Evolutionary conservation across 1,284 basidiomycete species (phyloP), one percentile per base, ranked within the genome.

Genomic region (Microbotryum silenes-acaulis): DNA sequence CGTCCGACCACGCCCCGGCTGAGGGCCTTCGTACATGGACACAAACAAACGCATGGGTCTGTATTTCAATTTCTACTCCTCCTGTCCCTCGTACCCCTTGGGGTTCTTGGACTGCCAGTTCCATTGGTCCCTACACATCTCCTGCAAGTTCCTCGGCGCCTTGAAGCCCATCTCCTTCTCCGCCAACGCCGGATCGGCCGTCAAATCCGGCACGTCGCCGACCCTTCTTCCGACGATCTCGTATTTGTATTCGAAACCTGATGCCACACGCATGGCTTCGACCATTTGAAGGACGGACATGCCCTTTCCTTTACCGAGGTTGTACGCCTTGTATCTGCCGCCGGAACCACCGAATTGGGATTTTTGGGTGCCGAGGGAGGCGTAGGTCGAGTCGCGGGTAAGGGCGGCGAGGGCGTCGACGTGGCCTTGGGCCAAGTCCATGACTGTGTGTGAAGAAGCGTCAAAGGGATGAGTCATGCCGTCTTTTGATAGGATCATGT

Each of bases 141-240:
- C 85, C 68, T 91, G 86, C 57, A 97, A 81, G 71, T 85, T 81
- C 71, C 85, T 81, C 47, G 82, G 81, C 20, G 94, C 94, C 69
- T 85, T 84, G 82, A 98, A 99, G 21, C 91, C 91, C 48, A 99
- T 85, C 76, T 98, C 96, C 75, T 86, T 86, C 79, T 93, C 85
- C 0, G 96, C 96, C 29, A 97, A 81, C 4, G 85, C 71, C 1
- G 96, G 94, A 76, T 98, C 88, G 9, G 94, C 96, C 16, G 93
- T 97, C 49, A 99, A 81, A 75, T 97, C 92, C 0, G 96, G 94
- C 0, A 98, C 96, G 74, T 99, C 96, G 10, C 94, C 96, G 53
- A 84, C 81, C 67, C 91, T 91, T 51, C 94, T 81, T 1, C 87
- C 92, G 63, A 93, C 86, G 70, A 97, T 84, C 76, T 91, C 86